Evolutionary conservation across 2,329 filamentous ascomycete species (phyloP), one percentile per base, ranked within the genome.

Genomic region (Xylaria sp.): DNA sequence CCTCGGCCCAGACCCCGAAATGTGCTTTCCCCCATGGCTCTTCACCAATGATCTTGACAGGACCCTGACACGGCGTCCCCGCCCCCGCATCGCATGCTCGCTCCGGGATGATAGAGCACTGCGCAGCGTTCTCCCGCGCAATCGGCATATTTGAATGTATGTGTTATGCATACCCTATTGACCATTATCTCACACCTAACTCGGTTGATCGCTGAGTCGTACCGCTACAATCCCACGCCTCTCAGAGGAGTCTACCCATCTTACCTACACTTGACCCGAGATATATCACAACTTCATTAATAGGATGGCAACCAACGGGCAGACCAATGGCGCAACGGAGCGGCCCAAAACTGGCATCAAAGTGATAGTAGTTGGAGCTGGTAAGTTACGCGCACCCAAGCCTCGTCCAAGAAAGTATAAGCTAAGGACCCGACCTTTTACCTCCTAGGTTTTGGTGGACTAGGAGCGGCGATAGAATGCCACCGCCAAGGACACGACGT

Each of bases 391-490:
- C 9, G 29, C 29, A 11, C 16, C 29, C 6, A 13, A 34, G 11
- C 11, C 16, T 34, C 4, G 11, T 34, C 9, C 16, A 6, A 13
- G 29, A 13, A 13, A 7, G 16, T 13, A 13, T 34, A 34, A 13
- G 29, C 29, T 34, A 34, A 34, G 8, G 29, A 55, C 44, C 13
- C 42, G 29, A 7, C 19, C 26, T 39, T 17, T 49, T 7, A 9
- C 7, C 29, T 41, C 19, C 17, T 34, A 71, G 84, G 84, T 18
- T 86, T 87, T 54, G 84, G 82, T 37, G 84, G 84, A 16, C 74
- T 87, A 22, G 82, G 82, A 6, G 81, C 83, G 17, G 84, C 84
- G 39, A 84, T 87, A 56, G 84, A 87, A 69, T 85, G 83, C 63
- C 77, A 81, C 56, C 78, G 82, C 16, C 81, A 86, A 59, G 84